Percentiles rank a stretch among this genome's conserved stretches.
Evolutionary conservation across 2,329 filamentous ascomycete species (phyloP).

Genomic region (Neoarthrinium moseri): DNA sequence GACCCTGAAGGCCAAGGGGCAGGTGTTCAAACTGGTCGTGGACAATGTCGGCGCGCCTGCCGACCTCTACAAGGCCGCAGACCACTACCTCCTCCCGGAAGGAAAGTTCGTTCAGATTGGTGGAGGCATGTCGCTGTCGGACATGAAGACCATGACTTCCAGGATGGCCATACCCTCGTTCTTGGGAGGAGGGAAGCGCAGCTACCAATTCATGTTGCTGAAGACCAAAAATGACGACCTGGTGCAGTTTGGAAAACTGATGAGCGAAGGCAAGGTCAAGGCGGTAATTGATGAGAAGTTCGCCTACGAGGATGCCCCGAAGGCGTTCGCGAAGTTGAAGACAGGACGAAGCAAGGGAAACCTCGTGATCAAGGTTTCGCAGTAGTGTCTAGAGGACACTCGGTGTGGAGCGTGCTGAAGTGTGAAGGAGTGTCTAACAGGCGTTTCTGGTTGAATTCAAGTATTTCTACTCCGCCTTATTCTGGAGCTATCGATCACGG

Average conservation of each 20-base stretch:
- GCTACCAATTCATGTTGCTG: conserved; percentile 35
- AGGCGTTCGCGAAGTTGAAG: conserved; percentile 59
- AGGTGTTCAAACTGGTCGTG: conserved; percentile 48
- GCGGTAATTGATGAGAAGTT: conserved; percentile 54
- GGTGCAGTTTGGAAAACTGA: conserved; percentile 49
- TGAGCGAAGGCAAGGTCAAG: conserved; percentile 58
- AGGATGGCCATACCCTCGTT: conserved; percentile 29
- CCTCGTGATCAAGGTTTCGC: conserved; percentile 40
- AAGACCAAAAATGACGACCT: conserved; percentile 42
- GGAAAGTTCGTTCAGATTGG: conserved; percentile 55
- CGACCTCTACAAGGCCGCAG: conserved; percentile 51
- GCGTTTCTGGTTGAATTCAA: too few species aligned
- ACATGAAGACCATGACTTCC: conserved; percentile 15
- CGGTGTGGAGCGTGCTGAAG: too few species aligned
- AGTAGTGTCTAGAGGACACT: too few species aligned
- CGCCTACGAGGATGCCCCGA: conserved; percentile 52
- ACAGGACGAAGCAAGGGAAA: conserved; percentile 57
- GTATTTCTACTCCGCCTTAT: too few species aligned
- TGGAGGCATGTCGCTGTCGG: conserved; percentile 23
- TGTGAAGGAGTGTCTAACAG: too few species aligned
- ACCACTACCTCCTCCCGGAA: conserved; percentile 44
- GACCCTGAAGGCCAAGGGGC: conserved; percentile 41
- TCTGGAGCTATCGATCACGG: too few species aligned
- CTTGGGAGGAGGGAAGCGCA: conserved; percentile 39
- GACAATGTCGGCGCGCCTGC: conserved; percentile 52